Evolutionary conservation across 495 filamentous ascomycete species (phyloP).

Genomic region (Cetradonia linearis): DNA sequence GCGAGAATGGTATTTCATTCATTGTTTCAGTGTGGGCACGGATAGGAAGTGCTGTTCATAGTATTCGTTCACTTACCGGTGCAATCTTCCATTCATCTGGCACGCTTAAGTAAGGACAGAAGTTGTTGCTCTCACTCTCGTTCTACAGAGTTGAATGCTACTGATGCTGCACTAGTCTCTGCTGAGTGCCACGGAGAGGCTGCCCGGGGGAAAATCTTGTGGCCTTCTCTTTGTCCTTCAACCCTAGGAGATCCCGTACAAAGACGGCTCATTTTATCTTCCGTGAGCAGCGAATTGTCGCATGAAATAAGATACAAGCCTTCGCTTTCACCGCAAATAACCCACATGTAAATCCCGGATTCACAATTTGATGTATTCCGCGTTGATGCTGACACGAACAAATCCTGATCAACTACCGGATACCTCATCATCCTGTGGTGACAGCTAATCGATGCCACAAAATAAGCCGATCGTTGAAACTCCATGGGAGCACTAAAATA

Average conservation of each 20-base stretch:
- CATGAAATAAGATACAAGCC: not conserved
- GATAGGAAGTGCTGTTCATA: too few species aligned
- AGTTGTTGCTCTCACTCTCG: not conserved
- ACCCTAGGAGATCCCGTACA: not conserved
- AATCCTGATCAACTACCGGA: not conserved
- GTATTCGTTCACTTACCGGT: not conserved
- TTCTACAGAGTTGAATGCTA: not conserved
- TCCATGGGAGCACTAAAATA: not conserved
- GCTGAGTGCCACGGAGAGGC: not conserved
- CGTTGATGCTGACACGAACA: not conserved
- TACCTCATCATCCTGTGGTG: not conserved
- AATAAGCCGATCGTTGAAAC: not conserved
- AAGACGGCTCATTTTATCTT: not conserved
- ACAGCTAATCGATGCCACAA: not conserved
- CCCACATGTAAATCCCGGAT: not conserved
- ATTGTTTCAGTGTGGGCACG: too few species aligned
- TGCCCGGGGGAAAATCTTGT: not conserved
- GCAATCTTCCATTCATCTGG: not conserved
- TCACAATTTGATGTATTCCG: not conserved
- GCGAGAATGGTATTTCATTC: too few species aligned
- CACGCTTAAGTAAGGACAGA: not conserved
- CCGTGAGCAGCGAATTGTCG: not conserved
- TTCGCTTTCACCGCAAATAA: not conserved
- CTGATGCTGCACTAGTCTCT: too few species aligned
- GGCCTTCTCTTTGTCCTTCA: not conserved